Percentiles rank a stretch among this genome's conserved stretches.
Conservation (phyloP, 208 protist genomes). For the Tritrichomonas foetus region DNA sequence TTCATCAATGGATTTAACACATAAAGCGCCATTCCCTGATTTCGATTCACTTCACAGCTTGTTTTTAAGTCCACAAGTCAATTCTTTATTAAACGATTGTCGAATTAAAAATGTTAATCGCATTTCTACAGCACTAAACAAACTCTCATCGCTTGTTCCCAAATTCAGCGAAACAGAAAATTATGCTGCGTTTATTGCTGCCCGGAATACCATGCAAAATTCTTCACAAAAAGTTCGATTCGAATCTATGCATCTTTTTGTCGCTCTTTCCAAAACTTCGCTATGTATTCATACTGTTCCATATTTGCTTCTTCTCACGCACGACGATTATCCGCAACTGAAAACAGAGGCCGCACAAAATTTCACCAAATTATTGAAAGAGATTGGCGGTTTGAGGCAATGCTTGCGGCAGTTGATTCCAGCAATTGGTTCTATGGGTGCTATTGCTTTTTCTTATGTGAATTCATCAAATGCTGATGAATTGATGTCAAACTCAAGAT, state of each 20-base stretch:
- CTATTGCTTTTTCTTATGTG: not conserved
- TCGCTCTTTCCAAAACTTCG: not conserved
- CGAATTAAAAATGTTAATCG: not conserved
- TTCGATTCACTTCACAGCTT: not conserved
- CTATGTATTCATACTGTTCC: not conserved
- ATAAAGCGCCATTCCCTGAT: not conserved
- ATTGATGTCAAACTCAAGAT: not conserved
- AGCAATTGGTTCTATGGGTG: slow-evolving; percentile 25
- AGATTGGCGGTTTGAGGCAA: not conserved
- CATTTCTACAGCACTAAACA: not conserved
- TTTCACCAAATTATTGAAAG: not conserved
- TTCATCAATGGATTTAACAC: slow-evolving; percentile 16
- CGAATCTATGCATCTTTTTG: not conserved
- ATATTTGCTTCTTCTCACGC: not conserved
- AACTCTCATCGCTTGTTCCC: not conserved
- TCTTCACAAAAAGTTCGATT: not conserved
- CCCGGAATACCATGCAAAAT: not conserved
- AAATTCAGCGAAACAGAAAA: not conserved
- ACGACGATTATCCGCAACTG: not conserved
- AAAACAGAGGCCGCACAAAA: not conserved
- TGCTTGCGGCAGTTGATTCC: not conserved
- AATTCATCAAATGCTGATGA: not conserved
- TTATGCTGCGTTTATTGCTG: not conserved
- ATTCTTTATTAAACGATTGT: not conserved
- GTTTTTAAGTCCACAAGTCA: not conserved